Conservation (phyloP, 805 yeast species). For the Kodamaea hsintzibuensis region DNA sequence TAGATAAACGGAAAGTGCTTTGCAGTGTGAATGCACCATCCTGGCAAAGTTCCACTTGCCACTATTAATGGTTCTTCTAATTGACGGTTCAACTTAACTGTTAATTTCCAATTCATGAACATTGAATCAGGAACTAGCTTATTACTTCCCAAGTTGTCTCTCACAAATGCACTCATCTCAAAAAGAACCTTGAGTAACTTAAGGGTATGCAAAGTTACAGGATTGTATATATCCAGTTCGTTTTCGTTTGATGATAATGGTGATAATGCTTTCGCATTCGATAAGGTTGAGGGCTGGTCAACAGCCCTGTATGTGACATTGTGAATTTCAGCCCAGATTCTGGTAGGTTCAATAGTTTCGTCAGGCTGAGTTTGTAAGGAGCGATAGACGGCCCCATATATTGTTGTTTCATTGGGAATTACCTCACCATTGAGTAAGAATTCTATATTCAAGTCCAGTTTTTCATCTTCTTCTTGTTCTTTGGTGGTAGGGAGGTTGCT, state of each 20-base stretch:
- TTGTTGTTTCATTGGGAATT: slow-evolving; percentile 66
- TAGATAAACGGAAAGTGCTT: slow-evolving; percentile 76
- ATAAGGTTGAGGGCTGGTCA: not conserved
- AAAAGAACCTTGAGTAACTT: slow-evolving; percentile 50
- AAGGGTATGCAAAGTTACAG: slow-evolving; percentile 41
- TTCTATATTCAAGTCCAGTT: slow-evolving; percentile 39
- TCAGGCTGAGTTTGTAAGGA: slow-evolving; percentile 41
- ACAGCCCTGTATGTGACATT: slow-evolving; percentile 47
- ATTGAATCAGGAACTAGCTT: slow-evolving; percentile 17
- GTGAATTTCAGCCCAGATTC: slow-evolving; percentile 62
- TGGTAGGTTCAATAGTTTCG: slow-evolving; percentile 44
- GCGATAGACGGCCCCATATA: slow-evolving; percentile 72
- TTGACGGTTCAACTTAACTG: slow-evolving; percentile 84
- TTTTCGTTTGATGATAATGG: slow-evolving; percentile 14
- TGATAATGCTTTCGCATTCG: slow-evolving; percentile 4
- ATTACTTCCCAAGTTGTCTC: slow-evolving; percentile 15
- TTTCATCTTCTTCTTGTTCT: slow-evolving; percentile 15
- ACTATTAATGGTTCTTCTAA: slow-evolving; percentile 87
- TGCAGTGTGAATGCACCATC: slow-evolving; percentile 79
- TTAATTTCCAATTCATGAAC: slow-evolving; percentile 76
- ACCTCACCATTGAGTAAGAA: slow-evolving; percentile 58
- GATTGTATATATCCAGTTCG: slow-evolving; percentile 26
- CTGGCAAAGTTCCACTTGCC: slow-evolving; percentile 82
- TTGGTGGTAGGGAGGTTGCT: slow-evolving; percentile 5
- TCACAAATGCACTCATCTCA: slow-evolving; percentile 36